Percentiles rank a stretch among this genome's conserved stretches.
Conservation (phyloP, 2,329 filamentous ascomycete genomes). For the Colletotrichum neosansevieriae region DNA sequence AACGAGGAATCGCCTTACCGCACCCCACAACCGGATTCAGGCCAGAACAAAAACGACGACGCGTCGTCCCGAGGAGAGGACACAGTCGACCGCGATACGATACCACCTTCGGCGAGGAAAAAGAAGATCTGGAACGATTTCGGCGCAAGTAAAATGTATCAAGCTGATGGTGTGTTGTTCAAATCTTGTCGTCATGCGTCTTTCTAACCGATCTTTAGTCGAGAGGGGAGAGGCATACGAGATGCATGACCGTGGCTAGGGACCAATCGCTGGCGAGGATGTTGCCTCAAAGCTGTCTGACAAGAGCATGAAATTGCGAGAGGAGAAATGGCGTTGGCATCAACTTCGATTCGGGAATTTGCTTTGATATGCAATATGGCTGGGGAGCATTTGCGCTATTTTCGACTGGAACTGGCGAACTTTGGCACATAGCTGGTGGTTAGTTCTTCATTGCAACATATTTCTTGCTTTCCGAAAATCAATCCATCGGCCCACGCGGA, state of each 20-base stretch:
- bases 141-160: neutral
- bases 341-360: neutral
- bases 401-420: neutral
- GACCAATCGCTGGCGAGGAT: neutral
- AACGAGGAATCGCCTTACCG: neutral
- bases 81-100: neutral
- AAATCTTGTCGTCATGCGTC: no score
- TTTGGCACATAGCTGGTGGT: conserved; percentile 1
- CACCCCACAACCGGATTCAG: conserved; percentile 9
- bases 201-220: neutral
- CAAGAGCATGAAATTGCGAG: neutral
- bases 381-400: neutral
- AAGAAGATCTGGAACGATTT: conserved; percentile 25
- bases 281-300: no score
- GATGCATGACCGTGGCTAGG: conserved; percentile 13
- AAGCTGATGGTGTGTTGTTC: conserved; percentile 12
- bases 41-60: conserved; percentile 10
- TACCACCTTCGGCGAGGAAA: conserved; percentile 8
- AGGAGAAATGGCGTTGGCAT: neutral
- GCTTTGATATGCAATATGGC: neutral
- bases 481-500: neutral
- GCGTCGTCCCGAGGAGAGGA: conserved; percentile 17
- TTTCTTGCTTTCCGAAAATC: neutral
- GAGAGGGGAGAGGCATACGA: conserved; percentile 27
- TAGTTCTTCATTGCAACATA: neutral